phyloP scores from a whole-genome alignment of 495 filamentous ascomycete genomes.

The Daldinia concentrica region DNA sequence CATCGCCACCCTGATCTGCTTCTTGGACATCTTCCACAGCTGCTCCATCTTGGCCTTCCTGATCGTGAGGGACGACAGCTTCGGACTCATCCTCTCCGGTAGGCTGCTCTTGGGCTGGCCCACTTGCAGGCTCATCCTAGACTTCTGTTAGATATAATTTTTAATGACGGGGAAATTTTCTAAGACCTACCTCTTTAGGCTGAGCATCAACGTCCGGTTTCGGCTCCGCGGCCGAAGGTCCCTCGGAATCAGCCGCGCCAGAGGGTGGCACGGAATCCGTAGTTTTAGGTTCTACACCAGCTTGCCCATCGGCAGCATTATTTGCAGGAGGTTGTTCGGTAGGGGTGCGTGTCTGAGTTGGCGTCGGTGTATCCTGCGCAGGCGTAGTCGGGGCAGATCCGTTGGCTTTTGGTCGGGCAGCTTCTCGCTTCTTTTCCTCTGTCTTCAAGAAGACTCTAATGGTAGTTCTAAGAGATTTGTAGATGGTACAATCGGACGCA shows the following conservation, averaged over 20 bases:
- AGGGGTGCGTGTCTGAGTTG: conserved; percentile 40
- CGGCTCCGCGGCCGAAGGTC: conserved; percentile 9
- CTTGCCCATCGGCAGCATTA: conserved; percentile 17
- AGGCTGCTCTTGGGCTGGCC: conserved; percentile 38
- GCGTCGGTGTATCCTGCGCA: conserved; percentile 46
- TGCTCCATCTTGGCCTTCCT: conserved; percentile 43
- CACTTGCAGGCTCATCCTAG: conserved; percentile 20
- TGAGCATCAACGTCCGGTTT: conserved; percentile 20
- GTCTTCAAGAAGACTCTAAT: conserved; percentile 88
- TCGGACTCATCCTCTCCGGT: conserved; percentile 32
- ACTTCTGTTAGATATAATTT: conserved; percentile 13
- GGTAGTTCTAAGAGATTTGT: conserved; percentile 87
- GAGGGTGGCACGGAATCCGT: conserved; percentile 10
- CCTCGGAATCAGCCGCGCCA: conserved; percentile 22
- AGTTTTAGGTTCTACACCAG: conserved; percentile 18
- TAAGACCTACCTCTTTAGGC: conserved; percentile 27
- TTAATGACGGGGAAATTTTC: neutral
- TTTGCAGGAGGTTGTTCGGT: conserved; percentile 33
- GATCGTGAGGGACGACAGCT: conserved; percentile 31
- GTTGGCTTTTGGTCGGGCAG: conserved; percentile 63
- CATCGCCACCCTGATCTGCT: conserved; percentile 47
- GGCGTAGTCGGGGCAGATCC: conserved; percentile 57
- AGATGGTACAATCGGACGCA: conserved; percentile 83
- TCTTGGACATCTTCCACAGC: conserved; percentile 43
- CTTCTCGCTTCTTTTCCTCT: conserved; percentile 82